phyloP scores from a whole-genome alignment of 768 basidiomycete genomes.

The Russula abietina region DNA sequence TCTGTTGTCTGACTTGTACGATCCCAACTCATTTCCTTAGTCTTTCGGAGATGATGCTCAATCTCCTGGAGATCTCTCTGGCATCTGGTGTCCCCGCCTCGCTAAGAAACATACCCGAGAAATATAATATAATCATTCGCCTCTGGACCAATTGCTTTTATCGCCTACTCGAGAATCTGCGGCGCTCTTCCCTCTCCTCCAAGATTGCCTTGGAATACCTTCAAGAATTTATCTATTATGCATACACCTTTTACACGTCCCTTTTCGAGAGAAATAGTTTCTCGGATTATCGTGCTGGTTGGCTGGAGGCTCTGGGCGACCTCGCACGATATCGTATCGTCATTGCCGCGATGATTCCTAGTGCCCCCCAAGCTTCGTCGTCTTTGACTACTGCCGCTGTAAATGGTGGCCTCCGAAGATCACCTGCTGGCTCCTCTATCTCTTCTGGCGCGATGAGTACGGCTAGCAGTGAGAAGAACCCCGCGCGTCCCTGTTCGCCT shows the following conservation, averaged over 20 bases:
- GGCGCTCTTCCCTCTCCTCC: slow-evolving; percentile 69
- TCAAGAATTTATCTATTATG: slow-evolving; percentile 91
- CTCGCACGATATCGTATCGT: slow-evolving; percentile 93
- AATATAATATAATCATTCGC: slow-evolving; percentile 92
- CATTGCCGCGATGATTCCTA: slow-evolving; percentile 78
- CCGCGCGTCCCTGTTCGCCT: slow-evolving; percentile 31
- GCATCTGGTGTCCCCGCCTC: slow-evolving; percentile 86
- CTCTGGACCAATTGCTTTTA: slow-evolving; percentile 92
- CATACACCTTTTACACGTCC: slow-evolving; percentile 89
- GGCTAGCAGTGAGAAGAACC: slow-evolving; percentile 15
- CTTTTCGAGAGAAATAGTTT: slow-evolving; percentile 79
- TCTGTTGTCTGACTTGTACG: slow-evolving; percentile 5
- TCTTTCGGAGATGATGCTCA: slow-evolving; percentile 85
- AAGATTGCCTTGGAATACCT: slow-evolving; percentile 82
- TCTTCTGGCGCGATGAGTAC: slow-evolving; percentile 22
- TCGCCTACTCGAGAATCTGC: slow-evolving; percentile 83
- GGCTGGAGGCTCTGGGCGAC: slow-evolving; percentile 97
- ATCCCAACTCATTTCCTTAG: slow-evolving; percentile 40
- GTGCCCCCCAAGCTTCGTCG: slow-evolving; percentile 34
- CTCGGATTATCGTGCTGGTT: slow-evolving; percentile 63
- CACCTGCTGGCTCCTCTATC: slow-evolving; percentile 7
- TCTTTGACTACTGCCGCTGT: slow-evolving; percentile 54
- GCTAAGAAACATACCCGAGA: slow-evolving; percentile 80
- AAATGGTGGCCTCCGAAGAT: slow-evolving; percentile 31
- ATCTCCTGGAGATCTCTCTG: slow-evolving; percentile 77